Conservation (phyloP, 129 eudicot genomes). For the Tagetes erecta region DNA sequence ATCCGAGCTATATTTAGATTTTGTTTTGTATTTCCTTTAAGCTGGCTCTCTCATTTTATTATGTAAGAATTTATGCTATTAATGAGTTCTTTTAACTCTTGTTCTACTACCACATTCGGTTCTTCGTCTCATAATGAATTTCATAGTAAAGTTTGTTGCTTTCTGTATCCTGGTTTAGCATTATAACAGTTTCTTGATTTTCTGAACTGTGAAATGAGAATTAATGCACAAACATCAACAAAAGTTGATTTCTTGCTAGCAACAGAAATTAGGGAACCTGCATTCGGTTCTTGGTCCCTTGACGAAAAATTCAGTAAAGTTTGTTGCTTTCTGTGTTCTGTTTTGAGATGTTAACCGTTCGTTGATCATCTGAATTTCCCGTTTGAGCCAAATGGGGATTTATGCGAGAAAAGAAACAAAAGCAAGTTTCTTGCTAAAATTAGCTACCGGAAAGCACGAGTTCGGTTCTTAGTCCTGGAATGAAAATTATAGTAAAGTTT, state of each 20-base stretch:
- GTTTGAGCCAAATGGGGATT: background rate
- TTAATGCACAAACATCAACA: background rate
- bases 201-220: background rate
- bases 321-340: constrained; percentile 21
- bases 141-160: constrained; percentile 32
- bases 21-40: constrained; percentile 29
- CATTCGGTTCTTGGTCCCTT: constrained; percentile 25
- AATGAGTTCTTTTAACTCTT: constrained; percentile 28
- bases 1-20: constrained; percentile 28
- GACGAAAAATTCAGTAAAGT: constrained; percentile 30
- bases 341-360: background rate
- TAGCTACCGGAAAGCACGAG: background rate
- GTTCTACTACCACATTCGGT: constrained; percentile 23
- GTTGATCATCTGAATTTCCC: background rate
- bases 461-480: constrained; percentile 28
- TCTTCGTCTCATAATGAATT: constrained; percentile 32
- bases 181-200: background rate
- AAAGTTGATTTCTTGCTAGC: background rate
- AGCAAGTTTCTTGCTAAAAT: background rate
- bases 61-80: constrained; percentile 40
- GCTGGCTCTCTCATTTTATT: constrained; percentile 27
- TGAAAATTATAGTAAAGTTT: constrained; percentile 26
- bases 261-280: background rate
- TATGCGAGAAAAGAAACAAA: background rate
- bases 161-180: background rate